Base-by-base conservation (phyloP, 768 basidiomycete genomes). In the Hemileccinum impolitum region DNA sequence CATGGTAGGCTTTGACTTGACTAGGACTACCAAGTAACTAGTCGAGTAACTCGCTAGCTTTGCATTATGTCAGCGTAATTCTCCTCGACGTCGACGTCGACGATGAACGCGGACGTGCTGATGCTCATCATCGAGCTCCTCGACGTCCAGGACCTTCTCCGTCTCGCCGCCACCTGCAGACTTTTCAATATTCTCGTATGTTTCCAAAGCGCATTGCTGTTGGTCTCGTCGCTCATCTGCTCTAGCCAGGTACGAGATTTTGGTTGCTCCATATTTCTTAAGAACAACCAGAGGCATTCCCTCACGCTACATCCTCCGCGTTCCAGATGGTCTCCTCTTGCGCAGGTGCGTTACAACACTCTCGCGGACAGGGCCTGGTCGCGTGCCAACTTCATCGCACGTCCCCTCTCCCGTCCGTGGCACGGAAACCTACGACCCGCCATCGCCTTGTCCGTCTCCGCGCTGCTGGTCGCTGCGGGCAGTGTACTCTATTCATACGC, bases 341-440 rank as follows among this genome's bases (percentile, higher is more conserved):
- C 52, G 2, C 72, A 72, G 50, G 76, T 75, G 2, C 73, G 71
- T 41, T 82, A 85, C 53, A 70, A 85, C 54, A 60, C 65, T n/a
- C 60, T 79, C 8, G 61, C 75, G 5, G 85, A 87, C 59, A 52
- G 58, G 3, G 70, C 76, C 11, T 89, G 87, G 87, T 53, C 67
- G 4, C 62, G 56, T 18, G 61, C 63, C 36, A 58, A 68, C 39
- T 86, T 86, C 50, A 66, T 85, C 18, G 84, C 85, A 4, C 77
- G 84, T 2, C 86, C 85, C 2, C 72, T 89, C 9, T 78, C 82
- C 18, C 69, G 70, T 21, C 73, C 76, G 10, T 89, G 86, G 86
- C 13, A 56, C 6, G 72, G 70, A 19, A 85, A 77, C 56, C 64
- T 75, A 5, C 82, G 79, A 49, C 82, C 87, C 5, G 57, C 72